A percentile compares a stretch with the other conserved stretches of the same genome.
Conservation (phyloP, 2,329 filamentous ascomycete species). For the Arthrobotrys conoides region DNA sequence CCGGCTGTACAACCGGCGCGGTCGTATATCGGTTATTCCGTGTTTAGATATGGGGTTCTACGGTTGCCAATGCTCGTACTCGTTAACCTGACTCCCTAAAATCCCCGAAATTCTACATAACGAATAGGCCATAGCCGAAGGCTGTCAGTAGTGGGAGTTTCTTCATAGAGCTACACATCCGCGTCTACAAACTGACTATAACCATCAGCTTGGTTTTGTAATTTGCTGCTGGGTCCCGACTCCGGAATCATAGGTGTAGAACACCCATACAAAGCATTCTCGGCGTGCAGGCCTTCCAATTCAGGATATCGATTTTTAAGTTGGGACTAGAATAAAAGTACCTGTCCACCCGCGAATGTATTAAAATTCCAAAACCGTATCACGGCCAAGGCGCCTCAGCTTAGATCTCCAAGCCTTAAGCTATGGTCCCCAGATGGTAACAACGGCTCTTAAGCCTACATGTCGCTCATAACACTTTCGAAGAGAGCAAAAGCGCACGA, state of each 20-base stretch:
- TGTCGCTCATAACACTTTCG: neutral
- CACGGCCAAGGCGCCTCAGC: neutral
- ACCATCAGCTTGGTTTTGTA: neutral
- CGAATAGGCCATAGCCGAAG: neutral
- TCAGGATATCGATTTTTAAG: neutral
- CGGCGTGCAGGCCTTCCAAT: neutral
- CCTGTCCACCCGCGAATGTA: neutral
- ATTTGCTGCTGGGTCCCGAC: neutral
- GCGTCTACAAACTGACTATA: neutral
- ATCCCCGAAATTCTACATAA: slow-evolving; percentile 17
- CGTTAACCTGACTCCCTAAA: slow-evolving; percentile 20
- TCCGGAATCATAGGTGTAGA: neutral
- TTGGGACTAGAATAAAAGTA: neutral
- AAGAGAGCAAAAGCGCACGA: neutral
- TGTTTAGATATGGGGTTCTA: neutral
- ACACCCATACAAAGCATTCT: neutral
- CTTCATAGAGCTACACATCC: neutral
- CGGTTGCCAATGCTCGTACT: slow-evolving; percentile 16
- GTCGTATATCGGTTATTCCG: slow-evolving; percentile 17
- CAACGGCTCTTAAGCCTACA: neutral
- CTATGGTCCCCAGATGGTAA: neutral
- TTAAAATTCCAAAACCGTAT: neutral
- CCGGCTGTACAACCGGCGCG: neutral
- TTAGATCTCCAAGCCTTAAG: neutral
- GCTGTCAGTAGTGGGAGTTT: neutral